Evolutionary conservation across 108 stramenopile species (phyloP).

Genomic region (Seminavis robusta): DNA sequence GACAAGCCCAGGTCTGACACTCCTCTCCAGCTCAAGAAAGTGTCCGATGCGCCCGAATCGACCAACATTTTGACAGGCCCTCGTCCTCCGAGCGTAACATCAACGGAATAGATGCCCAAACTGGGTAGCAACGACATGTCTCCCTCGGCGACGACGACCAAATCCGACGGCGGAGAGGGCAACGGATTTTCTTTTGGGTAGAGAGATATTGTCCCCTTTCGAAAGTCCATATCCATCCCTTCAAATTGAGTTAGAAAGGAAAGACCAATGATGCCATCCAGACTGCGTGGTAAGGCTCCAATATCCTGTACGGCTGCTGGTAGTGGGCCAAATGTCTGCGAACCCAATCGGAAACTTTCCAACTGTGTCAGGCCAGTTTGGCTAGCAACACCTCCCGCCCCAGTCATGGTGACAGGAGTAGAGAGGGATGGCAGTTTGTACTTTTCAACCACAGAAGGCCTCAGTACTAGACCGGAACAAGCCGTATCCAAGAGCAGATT

Average conservation of each 20-base stretch:
- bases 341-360: conserved; percentile 32
- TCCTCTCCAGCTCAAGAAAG: conserved; percentile 68
- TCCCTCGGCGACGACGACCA: conserved; percentile 29
- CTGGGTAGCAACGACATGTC: conserved; percentile 31
- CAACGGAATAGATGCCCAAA: conserved; percentile 55
- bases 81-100: conserved; percentile 50
- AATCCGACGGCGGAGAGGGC: neutral
- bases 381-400: conserved; percentile 45
- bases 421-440: conserved; percentile 31
- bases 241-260: conserved; percentile 65
- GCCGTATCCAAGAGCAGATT: conserved; percentile 80
- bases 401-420: conserved; percentile 60
- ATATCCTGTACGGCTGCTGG: conserved; percentile 74
- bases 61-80: conserved; percentile 76
- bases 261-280: conserved; percentile 82
- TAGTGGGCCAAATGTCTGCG: conserved; percentile 28
- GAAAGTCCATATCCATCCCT: conserved; percentile 60
- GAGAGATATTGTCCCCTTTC: conserved; percentile 25
- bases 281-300: conserved; percentile 50
- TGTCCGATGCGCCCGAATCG: conserved; percentile 64
- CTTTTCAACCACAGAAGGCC: conserved; percentile 42
- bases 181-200: conserved; percentile 20
- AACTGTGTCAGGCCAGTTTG: conserved; percentile 52
- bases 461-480: conserved; percentile 66
- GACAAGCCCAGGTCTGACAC: conserved; percentile 42